Conservation (phyloP, 306 rosid genomes). For the Lathyrus sativus region DNA sequence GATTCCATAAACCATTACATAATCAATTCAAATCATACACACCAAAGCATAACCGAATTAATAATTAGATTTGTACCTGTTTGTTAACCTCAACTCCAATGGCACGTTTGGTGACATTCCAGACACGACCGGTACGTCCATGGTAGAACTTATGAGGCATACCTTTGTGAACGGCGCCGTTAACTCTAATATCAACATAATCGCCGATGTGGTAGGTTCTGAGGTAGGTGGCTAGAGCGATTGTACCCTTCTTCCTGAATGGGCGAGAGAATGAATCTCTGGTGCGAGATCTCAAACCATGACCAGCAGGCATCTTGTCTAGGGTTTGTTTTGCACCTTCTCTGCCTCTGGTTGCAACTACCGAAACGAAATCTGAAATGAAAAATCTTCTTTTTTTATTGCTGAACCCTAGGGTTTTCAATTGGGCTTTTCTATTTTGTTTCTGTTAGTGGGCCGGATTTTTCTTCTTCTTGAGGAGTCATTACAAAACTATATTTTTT, state of each 20-base stretch:
- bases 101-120: constrained; percentile 97
- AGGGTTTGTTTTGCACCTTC: constrained; percentile 28
- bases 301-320: constrained; percentile 82
- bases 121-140: constrained; percentile 95
- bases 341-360: background rate
- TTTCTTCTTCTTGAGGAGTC: background rate
- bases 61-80: constrained; percentile 68
- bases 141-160: constrained; percentile 75
- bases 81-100: constrained; percentile 91
- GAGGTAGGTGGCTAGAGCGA: constrained; percentile 74
- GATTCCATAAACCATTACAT: too few species aligned
- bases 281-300: constrained; percentile 79
- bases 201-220: constrained; percentile 77
- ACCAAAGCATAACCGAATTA: too few species aligned
- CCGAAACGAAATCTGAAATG: background rate
- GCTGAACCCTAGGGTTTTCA: background rate
- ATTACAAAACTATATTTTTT: too few species aligned
- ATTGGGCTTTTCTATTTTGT: constrained; percentile 6
- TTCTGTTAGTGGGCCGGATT: background rate
- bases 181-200: constrained; percentile 81
- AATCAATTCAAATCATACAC: too few species aligned
- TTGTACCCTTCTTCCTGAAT: constrained; percentile 99
- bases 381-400: background rate
- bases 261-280: constrained; percentile 83
- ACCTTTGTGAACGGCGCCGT: constrained; percentile 93